Evolutionary conservation across 2,329 filamentous ascomycete species (phyloP), one percentile per base, ranked within the genome.

Genomic region (Berkeleyomyces basicola): DNA sequence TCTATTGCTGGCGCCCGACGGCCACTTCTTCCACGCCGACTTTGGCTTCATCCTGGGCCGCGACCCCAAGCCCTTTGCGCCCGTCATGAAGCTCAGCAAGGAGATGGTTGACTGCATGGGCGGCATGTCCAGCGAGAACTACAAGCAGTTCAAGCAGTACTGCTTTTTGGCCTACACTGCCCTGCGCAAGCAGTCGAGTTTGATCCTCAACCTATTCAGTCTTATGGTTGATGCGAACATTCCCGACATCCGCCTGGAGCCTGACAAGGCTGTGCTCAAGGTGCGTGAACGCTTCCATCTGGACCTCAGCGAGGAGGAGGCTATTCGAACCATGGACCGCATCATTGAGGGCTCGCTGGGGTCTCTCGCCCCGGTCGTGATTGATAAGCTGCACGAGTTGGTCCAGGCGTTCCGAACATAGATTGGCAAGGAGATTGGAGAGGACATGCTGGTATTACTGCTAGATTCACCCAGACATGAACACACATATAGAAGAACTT

Each of bases 61-160:
- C 47, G 93, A 99, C 68, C 93, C 93, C 0, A 99, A 99, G 71
- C 93, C 93, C 0, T 97, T 99, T 70, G 92, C 93, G 0, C 93
- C 93, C 0, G 84, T 92, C 61, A 96, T 99, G 86, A 99, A 99
- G 73, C 82, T 99, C 7, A 92, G 87, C 70, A 92, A 91, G 68
- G 92, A 99, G 71, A 99, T 99, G 93, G 89, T 97, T 3, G 93
- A 99, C 70, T 93, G 91, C 66, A 96, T 99, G 90, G 95, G 95
- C 47, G 93, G 93, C 10, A 80, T 85, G 6, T 80, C 81, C 42
- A 90, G 87, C 3, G 82, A 88, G 31, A 86, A 95, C 66, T 99
- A 96, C 72, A 79, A 85, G 51, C 82, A 87, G 61, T 99, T 99
- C 75, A 93, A 93, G 71, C 88, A 95, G 69, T 96, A 97, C 73